Base-by-base conservation (phyloP, 2,329 filamentous ascomycete genomes). In the Aureobasidium sp. region DNA sequence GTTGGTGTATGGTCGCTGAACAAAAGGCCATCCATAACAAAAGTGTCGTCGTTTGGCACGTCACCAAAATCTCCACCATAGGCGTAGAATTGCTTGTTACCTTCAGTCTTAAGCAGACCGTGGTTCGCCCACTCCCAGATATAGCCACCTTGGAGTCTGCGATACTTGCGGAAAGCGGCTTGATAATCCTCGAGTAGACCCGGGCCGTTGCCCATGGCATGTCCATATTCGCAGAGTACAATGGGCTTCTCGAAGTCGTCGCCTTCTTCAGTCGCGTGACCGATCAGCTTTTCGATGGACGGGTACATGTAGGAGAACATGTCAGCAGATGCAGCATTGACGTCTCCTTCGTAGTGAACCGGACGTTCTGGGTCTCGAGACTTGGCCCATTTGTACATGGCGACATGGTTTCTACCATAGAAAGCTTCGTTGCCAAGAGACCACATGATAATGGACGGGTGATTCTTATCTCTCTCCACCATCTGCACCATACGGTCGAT, bases 191-290 rank as follows among this genome's bases (percentile, higher is more conserved):
- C 81, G 11, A 90, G 77, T 37, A 82, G 82, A 1, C 88, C 87
- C 0, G 88, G 88, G 0, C 86, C 87, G 67, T 90, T 90, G 6
- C 88, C 88, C 87, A 90, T 90, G 1, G 88, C 86, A 67, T 82
- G 80, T 0, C 74, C 77, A 62, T 78, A 83, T 67, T 83, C 81
- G 64, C 80, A 82, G 4, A 81, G 77, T 1, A 88, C 75, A 1
- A 88, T 73, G 0, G 85, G 85, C 72, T 88, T 75, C 51, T 67
- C 71, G 61, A 3, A 61, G 47, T 62, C 66, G 68, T 71, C 62
- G 37, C 71, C 61, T 42, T 76, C 70, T 45, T 76, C 72, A 27
- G 75, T 69, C 2, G 74, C 76, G 61, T 83, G 76, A 14, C 75
- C 71, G 44, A 79, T 72, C 16, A 87, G 76, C 0, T 79, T 73